Evolutionary conservation across 108 stramenopile species (phyloP), one percentile per base, ranked within the genome.

Genomic region (Mediolabrus comicus): DNA sequence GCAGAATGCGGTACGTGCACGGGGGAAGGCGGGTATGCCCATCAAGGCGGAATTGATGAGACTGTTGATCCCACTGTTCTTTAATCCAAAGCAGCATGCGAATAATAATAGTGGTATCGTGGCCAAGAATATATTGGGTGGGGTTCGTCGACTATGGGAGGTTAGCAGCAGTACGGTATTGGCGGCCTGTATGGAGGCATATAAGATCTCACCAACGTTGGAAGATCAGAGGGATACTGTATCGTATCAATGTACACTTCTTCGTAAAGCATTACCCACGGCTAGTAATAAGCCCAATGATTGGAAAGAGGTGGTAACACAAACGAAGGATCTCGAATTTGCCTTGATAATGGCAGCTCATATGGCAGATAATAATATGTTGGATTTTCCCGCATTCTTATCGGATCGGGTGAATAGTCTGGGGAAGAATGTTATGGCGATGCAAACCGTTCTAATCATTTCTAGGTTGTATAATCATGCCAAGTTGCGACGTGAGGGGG

Each of bases 41-140:
- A 77, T 96, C 41, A 94, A 91, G 74, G 81, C 80, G 46, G 97
- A 98, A 65, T 62, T 96, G 61, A 96, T 98, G 92, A 65, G 90
- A 39, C 90, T 94, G 61, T 84, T 98, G 58, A 94, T 96, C 60
- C 95, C 95, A 0, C 62, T 95, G 14, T 96, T 96, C 77, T 98
- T 98, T 74, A 81, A 87, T 62, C 96, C 97, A 13, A 72, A n/a
- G n/a, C n/a, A n/a, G n/a, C n/a, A n/a, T n/a, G n/a, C n/a, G n/a
- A n/a, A n/a, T n/a, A n/a, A 84, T n/a, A n/a, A n/a, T n/a, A n/a
- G n/a, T n/a, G n/a, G n/a, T n/a, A 83, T 63, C 56, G 72, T 86
- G 4, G 94, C 89, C 2, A 83, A 88, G 60, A 88, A 95, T 76
- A 79, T 67, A 32, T 86, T 90, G 26, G 85, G 87, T 10, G 95